Evolutionary conservation across 805 yeast genomes (phyloP), one percentile per base, ranked within the genome.

Genomic region (Citeromyces matritensis): DNA sequence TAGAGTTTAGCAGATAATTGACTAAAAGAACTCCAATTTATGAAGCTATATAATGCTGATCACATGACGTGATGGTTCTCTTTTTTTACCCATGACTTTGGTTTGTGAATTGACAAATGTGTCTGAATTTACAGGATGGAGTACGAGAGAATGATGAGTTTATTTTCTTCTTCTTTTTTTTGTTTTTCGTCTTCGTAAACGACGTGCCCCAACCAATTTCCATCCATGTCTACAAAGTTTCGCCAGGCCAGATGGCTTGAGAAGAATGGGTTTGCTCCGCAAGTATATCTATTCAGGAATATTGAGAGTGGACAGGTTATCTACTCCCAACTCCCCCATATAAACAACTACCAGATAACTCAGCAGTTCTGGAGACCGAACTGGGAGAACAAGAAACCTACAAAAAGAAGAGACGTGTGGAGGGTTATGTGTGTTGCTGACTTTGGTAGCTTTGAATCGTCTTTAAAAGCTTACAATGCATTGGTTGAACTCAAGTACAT

Each of bases 301-400:
- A 54, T 83, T 30, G 91, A 83, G 56, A 65, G 79, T 26, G 96
- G 95, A 4, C 95, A 86, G 59, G 93, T 85, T 12, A 54, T 83
- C 8, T 86, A 84, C 51, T 75, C 95, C 5, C 95, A 86, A 55
- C 68, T 80, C 9, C 91, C 95, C 26, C 63, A 61, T 36, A 63
- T 75, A 57, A 33, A 66, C 38, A 26, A 42, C 26, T 53, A 62
- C 27, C 79, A 79, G 50, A 73, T 82, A 38, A 69, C 73, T 37
- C 63, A 57, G 38, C 91, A 78, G 57, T 83, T 80, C 51, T 66
- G 65, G 39, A 65, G 82, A 47, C 93, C 95, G 29, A 82, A 84
- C 60, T 82, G 94, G 93, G 79, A 82, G 48, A 84, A 86, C 60
- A 65, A 79, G 45, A 69, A 66, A 43, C 96, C 96, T 4, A 59